Base-by-base conservation (phyloP, 2,329 filamentous ascomycete species). In the Diaporthe amygdali region DNA sequence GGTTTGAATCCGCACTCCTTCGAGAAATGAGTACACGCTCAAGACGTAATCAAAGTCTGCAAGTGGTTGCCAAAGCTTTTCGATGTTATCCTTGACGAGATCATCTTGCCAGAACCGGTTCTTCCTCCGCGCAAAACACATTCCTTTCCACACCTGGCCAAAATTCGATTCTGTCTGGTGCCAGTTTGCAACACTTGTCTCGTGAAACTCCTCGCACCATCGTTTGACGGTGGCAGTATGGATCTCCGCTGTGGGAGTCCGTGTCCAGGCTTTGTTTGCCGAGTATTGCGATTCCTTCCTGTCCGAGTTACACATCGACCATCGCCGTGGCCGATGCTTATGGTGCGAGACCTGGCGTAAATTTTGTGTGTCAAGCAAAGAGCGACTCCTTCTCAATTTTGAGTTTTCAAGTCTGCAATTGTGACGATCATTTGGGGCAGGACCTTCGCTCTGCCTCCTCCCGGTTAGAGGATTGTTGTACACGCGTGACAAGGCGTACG, bases 1-100 rank as follows among this genome's bases (percentile, higher is more conserved):
- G 17, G 27, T 51, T 15, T 8, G n/a, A 3, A 39, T 17, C 7
- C 20, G n/a, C 22, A n/a, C 52, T 10, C 46, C 22, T 6, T 47
- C 22, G 0, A 68, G 41, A 17, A 59, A 56, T 3, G 10, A 49
- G 30, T 59, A 68, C 9, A 68, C n/a, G 4, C 46, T 47, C 30
- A 68, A 8, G 39, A 59, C 66, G 32, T 59, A 68, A 22, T 56
- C 37, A 44, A 64, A 64, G 44, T 64, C 59, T 30, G n/a, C 25
- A 6, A 64, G 41, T 15, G 59, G 44, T 44, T 49, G 41, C 59
- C 41, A 64, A 14, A 64, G 17, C 20, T 25, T 12, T n/a, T 25
- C 32, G 20, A 32, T 25, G 20, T 30, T 14, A 20, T 64, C 44
- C 12, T 10, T 25, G 59, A 64, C 3, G 0, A 49, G 27, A 14